phyloP scores from a whole-genome alignment of 1,284 basidiomycete species.

The Ustilago shanxiensis region DNA sequence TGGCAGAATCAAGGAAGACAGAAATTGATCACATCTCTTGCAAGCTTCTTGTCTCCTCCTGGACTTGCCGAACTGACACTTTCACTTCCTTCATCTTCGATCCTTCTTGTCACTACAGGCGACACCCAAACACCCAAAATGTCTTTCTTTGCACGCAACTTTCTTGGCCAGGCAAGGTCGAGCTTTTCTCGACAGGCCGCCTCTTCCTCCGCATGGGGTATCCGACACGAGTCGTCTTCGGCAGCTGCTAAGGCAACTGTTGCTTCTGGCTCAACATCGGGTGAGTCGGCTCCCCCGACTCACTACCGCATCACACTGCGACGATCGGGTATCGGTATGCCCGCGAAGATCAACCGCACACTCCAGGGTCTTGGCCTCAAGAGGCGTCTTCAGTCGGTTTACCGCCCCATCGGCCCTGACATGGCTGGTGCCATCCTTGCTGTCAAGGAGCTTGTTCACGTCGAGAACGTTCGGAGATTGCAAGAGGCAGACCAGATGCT shows the following conservation, averaged over 20 bases:
- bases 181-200: conserved; percentile 25
- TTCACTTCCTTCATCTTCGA: neutral
- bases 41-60: neutral
- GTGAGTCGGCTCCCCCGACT: conserved; percentile 71
- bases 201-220: conserved; percentile 37
- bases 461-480: conserved; percentile 78
- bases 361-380: conserved; percentile 82
- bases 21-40: neutral
- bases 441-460: conserved; percentile 87
- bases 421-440: conserved; percentile 83
- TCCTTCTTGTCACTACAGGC: neutral
- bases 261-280: conserved; percentile 24
- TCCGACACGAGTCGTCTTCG: conserved; percentile 46
- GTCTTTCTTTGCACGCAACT: conserved; percentile 44
- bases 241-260: conserved; percentile 23
- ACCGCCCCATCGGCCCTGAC: conserved; percentile 79
- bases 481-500: conserved; percentile 51
- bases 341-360: conserved; percentile 79
- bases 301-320: conserved; percentile 86
- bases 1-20: neutral
- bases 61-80: conserved; percentile 13
- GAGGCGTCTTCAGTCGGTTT: conserved; percentile 83
- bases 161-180: conserved; percentile 37
- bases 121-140: conserved; percentile 7
- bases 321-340: conserved; percentile 84